Conservation (phyloP, 2,329 filamentous ascomycete species). For the Fusarium armeniacum region DNA sequence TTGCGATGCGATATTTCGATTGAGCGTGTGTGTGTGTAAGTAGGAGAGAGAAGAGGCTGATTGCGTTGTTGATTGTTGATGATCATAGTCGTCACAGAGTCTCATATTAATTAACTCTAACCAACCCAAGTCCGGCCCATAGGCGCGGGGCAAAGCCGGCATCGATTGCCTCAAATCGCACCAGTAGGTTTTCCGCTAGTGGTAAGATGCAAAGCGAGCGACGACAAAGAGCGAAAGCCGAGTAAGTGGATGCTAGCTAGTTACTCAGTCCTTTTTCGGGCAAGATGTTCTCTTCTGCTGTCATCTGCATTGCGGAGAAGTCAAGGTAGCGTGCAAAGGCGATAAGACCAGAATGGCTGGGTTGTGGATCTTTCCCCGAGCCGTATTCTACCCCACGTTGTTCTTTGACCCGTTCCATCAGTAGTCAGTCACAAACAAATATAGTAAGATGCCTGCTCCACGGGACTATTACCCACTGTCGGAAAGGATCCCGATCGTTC, state of each 20-base stretch:
- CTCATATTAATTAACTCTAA: background rate
- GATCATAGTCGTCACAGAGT: background rate
- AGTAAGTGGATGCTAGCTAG: background rate
- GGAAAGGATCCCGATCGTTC: background rate
- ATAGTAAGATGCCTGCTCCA: background rate
- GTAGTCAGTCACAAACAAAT: background rate
- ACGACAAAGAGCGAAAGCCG: background rate
- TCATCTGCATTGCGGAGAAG: background rate
- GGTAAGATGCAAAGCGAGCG: background rate
- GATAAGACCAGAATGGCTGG: background rate
- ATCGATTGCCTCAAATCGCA: background rate
- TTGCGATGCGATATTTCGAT: background rate
- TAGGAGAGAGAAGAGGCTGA: too few species aligned
- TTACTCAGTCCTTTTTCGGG: background rate
- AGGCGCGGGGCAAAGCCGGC: background rate
- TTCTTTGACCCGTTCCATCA: background rate
- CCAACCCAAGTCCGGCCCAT: background rate
- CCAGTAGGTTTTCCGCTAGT: background rate
- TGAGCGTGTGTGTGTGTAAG: background rate
- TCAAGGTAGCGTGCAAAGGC: background rate
- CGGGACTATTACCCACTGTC: rapidly evolving
- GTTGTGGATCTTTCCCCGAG: slow-evolving; percentile 3
- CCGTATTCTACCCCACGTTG: background rate
- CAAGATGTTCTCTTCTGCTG: background rate
- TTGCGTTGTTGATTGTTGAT: background rate